phyloP scores from a whole-genome alignment of 352 stramenopile species.

The Pythium phragmitis region DNA sequence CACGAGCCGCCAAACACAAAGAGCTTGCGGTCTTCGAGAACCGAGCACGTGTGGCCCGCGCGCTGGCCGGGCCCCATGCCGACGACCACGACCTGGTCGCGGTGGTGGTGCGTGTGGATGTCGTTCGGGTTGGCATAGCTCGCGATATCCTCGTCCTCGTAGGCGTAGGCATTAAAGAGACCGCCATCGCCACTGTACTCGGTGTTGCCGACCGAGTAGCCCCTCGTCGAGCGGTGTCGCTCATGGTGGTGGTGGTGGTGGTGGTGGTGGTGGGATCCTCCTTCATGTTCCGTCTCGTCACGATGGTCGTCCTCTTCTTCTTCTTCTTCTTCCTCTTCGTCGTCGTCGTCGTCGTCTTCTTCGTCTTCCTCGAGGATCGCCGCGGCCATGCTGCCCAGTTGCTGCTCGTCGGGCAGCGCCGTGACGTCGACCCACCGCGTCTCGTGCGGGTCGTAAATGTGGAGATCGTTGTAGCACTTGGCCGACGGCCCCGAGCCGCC shows the following conservation, averaged over 20 bases:
- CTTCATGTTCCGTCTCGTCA: slow-evolving; percentile 32
- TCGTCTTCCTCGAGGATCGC: slow-evolving; percentile 28
- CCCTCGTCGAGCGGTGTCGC: neutral
- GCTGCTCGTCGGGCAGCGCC: slow-evolving; percentile 45
- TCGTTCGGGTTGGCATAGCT: slow-evolving; percentile 67
- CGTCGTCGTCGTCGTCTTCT: slow-evolving; percentile 50
- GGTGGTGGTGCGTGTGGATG: slow-evolving; percentile 31
- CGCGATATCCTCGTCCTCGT: slow-evolving; percentile 2
- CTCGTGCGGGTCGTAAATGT: slow-evolving; percentile 86
- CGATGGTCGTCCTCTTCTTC: slow-evolving; percentile 43
- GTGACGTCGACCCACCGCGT: slow-evolving; percentile 46
- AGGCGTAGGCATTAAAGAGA: slow-evolving; percentile 15
- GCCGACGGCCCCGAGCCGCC: slow-evolving; percentile 91
- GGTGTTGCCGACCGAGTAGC: slow-evolving; percentile 9
- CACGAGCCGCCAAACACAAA: slow-evolving; percentile 94
- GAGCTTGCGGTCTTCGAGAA: slow-evolving; percentile 89
- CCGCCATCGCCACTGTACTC: slow-evolving; percentile 8
- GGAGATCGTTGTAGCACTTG: slow-evolving; percentile 96
- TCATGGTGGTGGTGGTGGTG: slow-evolving; percentile 19
- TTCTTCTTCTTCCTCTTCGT: slow-evolving; percentile 32
- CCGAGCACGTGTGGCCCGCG: slow-evolving; percentile 93
- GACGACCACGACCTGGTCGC: slow-evolving; percentile 81
- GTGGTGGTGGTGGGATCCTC: neutral
- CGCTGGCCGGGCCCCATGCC: slow-evolving; percentile 86
- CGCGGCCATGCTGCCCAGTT: slow-evolving; percentile 68